phyloP scores from a whole-genome alignment of 306 rosid genomes.

The Malus domestica region ASM211411v1 NC_041805.1:5508501-5509000 shows the following conservation, averaged over 20 bases:
- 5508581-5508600: background rate
- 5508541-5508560: constrained; percentile 82
- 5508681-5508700: background rate
- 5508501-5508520: constrained; percentile 62
- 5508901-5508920: constrained; percentile 8
- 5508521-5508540: constrained; percentile 68
- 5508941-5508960: constrained; percentile 70
- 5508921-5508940: constrained; percentile 19
- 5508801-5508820: background rate
- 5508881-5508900: background rate
- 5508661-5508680: background rate
- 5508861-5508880: constrained; percentile 9
- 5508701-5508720: background rate
- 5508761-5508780: background rate
- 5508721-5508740: background rate
- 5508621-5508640: background rate
- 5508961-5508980: constrained; percentile 60
- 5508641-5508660: background rate
- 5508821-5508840: constrained; percentile 9
- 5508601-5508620: background rate
- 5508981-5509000: constrained; percentile 42
- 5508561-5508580: constrained; percentile 19
- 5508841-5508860: constrained; percentile 3
- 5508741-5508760: background rate
- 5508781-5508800: background rate